phyloP scores from a whole-genome alignment of 2,329 filamentous ascomycete genomes.

The Basipetospora chlamydospora region DNA sequence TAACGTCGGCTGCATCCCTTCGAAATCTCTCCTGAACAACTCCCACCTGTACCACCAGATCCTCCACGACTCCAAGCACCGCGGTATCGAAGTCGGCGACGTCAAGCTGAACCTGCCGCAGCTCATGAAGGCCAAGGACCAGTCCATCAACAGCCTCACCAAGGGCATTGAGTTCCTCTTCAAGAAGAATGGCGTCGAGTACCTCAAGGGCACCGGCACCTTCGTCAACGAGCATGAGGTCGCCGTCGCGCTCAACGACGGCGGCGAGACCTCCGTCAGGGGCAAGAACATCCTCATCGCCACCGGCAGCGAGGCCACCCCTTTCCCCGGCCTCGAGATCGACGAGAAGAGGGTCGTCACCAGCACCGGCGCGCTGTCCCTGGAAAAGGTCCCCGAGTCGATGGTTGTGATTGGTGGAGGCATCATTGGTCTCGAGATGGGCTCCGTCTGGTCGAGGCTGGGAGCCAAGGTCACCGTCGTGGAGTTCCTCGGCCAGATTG shows the following conservation, averaged over 20 bases:
- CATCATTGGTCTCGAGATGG: conserved; percentile 98
- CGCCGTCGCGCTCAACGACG: conserved; percentile 79
- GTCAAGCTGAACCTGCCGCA: conserved; percentile 89
- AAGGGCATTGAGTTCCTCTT: conserved; percentile 97
- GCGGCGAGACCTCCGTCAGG: conserved; percentile 72
- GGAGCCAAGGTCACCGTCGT: conserved; percentile 93
- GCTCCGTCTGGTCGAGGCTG: conserved; percentile 88
- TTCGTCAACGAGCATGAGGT: conserved; percentile 84
- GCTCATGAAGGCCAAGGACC: conserved; percentile 99
- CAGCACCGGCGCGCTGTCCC: conserved; percentile 83
- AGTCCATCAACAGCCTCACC: conserved; percentile 73
- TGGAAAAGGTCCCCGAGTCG: conserved; percentile 85
- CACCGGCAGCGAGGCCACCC: conserved; percentile 87
- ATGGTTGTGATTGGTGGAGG: conserved; percentile 96
- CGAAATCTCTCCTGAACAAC: conserved; percentile 99
- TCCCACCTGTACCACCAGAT: conserved; percentile 96
- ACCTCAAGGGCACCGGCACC: conserved; percentile 82
- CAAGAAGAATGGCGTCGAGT: conserved; percentile 99
- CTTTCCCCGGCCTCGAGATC: conserved; percentile 88
- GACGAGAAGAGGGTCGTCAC: conserved; percentile 97
- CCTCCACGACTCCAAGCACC: conserved; percentile 90
- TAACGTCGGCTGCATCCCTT: conserved; percentile 98
- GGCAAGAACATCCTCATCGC: conserved; percentile 98
- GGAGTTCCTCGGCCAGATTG: conserved; percentile 91
- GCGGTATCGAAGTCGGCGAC: conserved; percentile 93